phyloP scores from a whole-genome alignment of 306 rosid species.

The Alnus rubra region DNA sequence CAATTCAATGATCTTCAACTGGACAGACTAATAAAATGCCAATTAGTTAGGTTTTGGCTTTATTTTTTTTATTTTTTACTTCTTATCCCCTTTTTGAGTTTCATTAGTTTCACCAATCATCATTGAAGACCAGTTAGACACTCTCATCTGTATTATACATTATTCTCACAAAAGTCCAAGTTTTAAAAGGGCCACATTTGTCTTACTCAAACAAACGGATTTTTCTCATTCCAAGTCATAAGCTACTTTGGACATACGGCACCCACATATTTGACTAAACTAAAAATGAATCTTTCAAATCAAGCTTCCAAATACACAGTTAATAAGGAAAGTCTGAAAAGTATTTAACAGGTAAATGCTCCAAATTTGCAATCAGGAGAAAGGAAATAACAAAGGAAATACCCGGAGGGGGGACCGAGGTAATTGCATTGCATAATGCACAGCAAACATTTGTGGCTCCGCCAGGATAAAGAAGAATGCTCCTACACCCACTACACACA shows the following conservation, averaged over 20 bases:
- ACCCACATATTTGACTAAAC: background rate
- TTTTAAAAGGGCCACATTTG: background rate
- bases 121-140: background rate
- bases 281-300: background rate
- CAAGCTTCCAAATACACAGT: background rate
- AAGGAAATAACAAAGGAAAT: conserved; percentile 9
- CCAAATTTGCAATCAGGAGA: conserved; percentile 15
- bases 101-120: background rate
- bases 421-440: conserved; percentile 78
- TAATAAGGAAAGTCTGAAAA: background rate
- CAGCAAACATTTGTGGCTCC: conserved; percentile 97
- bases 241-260: background rate
- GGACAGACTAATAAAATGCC: background rate
- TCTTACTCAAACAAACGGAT: background rate
- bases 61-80: background rate
- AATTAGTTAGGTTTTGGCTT: background rate
- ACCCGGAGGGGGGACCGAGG: conserved; percentile 92
- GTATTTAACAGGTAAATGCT: background rate
- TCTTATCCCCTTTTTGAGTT: background rate
- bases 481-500: conserved; percentile 94
- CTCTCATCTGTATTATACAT: background rate
- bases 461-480: conserved; percentile 83
- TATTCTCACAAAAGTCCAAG: background rate
- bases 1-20: background rate
- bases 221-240: background rate